Percentiles rank a stretch among this genome's conserved stretches.
Evolutionary conservation across 164 flowering plant species (phyloP).

Genomic region (Vitis rupestris): DNA sequence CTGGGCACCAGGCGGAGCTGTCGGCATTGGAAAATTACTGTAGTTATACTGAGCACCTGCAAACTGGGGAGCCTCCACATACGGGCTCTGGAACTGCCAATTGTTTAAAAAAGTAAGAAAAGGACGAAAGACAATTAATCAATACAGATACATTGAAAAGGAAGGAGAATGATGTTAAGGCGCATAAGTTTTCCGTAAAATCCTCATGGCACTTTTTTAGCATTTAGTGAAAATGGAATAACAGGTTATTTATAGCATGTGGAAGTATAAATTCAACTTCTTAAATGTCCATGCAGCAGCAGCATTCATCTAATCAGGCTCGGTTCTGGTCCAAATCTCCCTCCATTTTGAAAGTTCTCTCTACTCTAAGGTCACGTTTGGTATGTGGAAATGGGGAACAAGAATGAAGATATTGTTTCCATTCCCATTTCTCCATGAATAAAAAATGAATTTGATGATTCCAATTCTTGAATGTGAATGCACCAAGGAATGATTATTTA

Average conservation of each 20-base stretch:
- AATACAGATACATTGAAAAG: background rate
- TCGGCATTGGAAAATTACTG: slow-evolving; percentile 69
- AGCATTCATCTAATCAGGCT: too few species aligned
- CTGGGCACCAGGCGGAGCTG: slow-evolving; percentile 95
- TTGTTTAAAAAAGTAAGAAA: background rate
- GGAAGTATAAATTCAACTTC: background rate
- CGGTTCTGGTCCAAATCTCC: too few species aligned
- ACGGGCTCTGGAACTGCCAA: slow-evolving; percentile 61
- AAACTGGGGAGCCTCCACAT: slow-evolving; percentile 76
- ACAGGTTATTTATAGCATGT: too few species aligned
- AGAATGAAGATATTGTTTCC: too few species aligned
- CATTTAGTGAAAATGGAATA: too few species aligned
- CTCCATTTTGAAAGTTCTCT: too few species aligned
- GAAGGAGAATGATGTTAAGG: background rate
- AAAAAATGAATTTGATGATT: too few species aligned
- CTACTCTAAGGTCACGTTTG: too few species aligned
- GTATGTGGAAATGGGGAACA: too few species aligned
- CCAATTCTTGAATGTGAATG: too few species aligned
- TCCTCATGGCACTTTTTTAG: background rate
- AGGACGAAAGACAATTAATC: background rate
- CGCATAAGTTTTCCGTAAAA: background rate
- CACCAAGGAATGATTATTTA: too few species aligned
- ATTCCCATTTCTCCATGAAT: too few species aligned
- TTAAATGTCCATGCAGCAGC: background rate
- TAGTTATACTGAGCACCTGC: slow-evolving; percentile 33